phyloP scores from a whole-genome alignment of 352 stramenopile genomes.

The Peronospora farinosa region DNA sequence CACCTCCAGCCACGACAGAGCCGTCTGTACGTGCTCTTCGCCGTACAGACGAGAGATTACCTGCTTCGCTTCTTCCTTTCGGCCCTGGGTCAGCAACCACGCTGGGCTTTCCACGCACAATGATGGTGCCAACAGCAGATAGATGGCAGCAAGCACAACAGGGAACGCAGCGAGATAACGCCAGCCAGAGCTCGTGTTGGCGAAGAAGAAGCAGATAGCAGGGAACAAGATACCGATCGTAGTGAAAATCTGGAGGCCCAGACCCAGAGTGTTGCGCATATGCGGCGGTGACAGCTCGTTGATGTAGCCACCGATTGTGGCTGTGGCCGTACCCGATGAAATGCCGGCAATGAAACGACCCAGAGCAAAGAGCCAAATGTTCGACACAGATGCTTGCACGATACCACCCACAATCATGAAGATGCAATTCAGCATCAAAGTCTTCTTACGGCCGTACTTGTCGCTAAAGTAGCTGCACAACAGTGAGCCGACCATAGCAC shows the following conservation, averaged over 20 bases:
- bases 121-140: conserved; percentile 15
- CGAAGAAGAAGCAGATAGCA: conserved; percentile 19
- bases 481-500: conserved; percentile 17
- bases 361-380: conserved; percentile 28
- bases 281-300: conserved; percentile 20
- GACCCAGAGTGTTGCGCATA: conserved; percentile 15
- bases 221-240: conserved; percentile 18
- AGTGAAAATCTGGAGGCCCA: conserved; percentile 15
- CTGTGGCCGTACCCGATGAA: conserved; percentile 33
- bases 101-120: conserved; percentile 30
- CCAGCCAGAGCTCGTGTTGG: conserved; percentile 21
- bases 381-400: conserved; percentile 16
- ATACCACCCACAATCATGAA: conserved; percentile 39
- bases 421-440: conserved; percentile 28
- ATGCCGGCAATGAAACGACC: conserved; percentile 27
- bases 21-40: conserved; percentile 25
- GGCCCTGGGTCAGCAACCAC: conserved; percentile 34
- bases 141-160: conserved; percentile 13
- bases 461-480: conserved; percentile 19
- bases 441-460: conserved; percentile 18
- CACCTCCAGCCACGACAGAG: conserved; percentile 24
- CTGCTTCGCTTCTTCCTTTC: conserved; percentile 26
- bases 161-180: conserved; percentile 22
- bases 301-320: conserved; percentile 32
- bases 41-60: conserved; percentile 28